Conservation (phyloP, 139 green algal genomes). For the Pedinophyceae sp. region DNA sequence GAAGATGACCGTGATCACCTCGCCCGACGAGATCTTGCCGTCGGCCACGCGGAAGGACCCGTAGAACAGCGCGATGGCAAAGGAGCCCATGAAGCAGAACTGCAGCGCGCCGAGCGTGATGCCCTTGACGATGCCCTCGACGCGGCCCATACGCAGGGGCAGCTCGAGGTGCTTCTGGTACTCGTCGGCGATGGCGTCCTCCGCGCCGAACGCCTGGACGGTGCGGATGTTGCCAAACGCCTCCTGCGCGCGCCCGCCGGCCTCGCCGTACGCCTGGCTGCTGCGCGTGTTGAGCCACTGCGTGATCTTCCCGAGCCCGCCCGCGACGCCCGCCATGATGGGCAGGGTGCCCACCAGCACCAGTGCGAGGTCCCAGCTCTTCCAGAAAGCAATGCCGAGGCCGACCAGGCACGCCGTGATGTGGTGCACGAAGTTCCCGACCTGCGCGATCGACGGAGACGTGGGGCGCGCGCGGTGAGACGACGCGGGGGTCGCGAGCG, state of each 20-base stretch:
- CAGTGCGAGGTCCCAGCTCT: conserved; percentile 25
- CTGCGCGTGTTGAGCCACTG: conserved; percentile 1
- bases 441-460: too few species aligned
- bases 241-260: conserved; percentile 7
- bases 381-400: too few species aligned
- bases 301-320: conserved; percentile 11
- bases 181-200: conserved; percentile 12
- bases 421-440: too few species aligned
- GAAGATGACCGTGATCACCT: not conserved
- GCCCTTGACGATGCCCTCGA: conserved; percentile 23
- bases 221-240: conserved; percentile 20
- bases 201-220: conserved; percentile 11
- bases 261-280: conserved; percentile 17
- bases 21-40: not conserved
- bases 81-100: not conserved
- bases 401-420: too few species aligned
- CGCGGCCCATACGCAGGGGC: conserved; percentile 23
- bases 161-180: conserved; percentile 4
- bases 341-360: conserved; percentile 39
- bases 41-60: not conserved
- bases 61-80: not conserved
- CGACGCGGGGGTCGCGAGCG: too few species aligned
- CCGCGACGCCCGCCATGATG: conserved; percentile 22
- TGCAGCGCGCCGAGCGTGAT: conserved; percentile 26
- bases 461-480: too few species aligned